Conservation (phyloP, 441 rosid species). For the Sinapis alba region DNA sequence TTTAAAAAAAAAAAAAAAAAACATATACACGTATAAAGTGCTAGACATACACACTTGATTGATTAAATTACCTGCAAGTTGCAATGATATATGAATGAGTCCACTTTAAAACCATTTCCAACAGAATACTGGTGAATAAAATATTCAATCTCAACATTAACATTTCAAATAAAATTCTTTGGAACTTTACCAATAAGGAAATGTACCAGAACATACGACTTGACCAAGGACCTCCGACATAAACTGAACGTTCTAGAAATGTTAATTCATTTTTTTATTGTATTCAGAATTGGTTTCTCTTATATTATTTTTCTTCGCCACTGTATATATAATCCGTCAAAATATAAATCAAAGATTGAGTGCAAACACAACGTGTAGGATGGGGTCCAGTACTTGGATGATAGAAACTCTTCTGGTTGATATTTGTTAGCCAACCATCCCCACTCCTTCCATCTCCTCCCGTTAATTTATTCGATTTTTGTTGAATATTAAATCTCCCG, state of each 20-base stretch:
- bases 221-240: slow-evolving; percentile 36
- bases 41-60: neutral
- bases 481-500: neutral
- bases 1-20: no score
- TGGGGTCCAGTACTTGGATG: slow-evolving; percentile 21
- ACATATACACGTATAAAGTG: neutral
- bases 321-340: slow-evolving; percentile 2
- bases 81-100: neutral
- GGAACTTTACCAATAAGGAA: neutral
- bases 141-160: neutral
- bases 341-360: neutral
- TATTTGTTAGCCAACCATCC: slow-evolving; percentile 26
- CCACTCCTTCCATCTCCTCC: slow-evolving; percentile 34
- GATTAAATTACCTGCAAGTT: neutral
- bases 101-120: neutral
- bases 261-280: neutral
- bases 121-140: neutral
- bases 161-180: neutral
- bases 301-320: slow-evolving; percentile 3
- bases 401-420: slow-evolving; percentile 17
- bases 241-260: slow-evolving; percentile 24
- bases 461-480: slow-evolving; percentile 43
- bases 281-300: neutral
- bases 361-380: neutral
- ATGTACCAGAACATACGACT: neutral